phyloP scores from a whole-genome alignment of 225 moss, liverwort and hornwort species.

The Marchantia polymorpha region DNA sequence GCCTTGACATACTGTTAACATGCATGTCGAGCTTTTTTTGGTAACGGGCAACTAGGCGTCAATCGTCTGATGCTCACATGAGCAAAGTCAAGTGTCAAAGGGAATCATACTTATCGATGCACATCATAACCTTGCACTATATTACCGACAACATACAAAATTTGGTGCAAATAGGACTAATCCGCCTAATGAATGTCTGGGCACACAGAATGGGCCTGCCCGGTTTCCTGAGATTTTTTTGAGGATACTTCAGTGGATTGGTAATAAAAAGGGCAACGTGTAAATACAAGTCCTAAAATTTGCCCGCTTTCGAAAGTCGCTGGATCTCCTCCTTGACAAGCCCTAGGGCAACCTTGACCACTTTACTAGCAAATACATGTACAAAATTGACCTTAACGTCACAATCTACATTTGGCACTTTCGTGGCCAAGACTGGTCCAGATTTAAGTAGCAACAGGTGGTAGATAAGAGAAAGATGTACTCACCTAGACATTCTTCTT shows the following conservation, averaged over 20 bases:
- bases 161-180: neutral
- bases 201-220: neutral
- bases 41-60: too few species aligned
- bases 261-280: neutral
- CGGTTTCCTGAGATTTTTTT: neutral
- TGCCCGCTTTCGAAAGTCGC: neutral
- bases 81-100: too few species aligned
- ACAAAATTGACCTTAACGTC: slow-evolving; percentile 8
- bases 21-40: too few species aligned
- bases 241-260: neutral
- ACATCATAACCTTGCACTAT: neutral
- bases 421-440: slow-evolving; percentile 1
- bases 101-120: too few species aligned
- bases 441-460: neutral
- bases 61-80: too few species aligned
- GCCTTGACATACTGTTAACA: too few species aligned
- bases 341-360: neutral
- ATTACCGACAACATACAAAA: neutral
- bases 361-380: slow-evolving; percentile 6
- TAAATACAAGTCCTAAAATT: neutral
- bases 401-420: neutral
- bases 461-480: neutral
- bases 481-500: slow-evolving; percentile 9
- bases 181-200: neutral
- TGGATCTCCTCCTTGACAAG: neutral